Conservation (phyloP, 345 rosid genomes). For the Eucalyptus shirleyi region DNA sequence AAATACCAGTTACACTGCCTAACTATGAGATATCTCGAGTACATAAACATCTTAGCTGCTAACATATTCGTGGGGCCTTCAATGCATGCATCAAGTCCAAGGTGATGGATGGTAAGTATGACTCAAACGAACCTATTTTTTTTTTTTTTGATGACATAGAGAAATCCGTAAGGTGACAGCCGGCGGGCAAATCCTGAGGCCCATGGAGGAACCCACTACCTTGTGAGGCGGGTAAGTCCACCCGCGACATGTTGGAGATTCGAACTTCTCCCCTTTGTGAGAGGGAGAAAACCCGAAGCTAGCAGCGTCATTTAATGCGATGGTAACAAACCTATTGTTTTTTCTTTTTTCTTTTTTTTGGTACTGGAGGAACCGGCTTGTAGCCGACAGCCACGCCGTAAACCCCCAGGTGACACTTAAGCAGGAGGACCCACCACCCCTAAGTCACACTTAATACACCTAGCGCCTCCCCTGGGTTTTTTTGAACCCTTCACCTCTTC, state of each 20-base stretch:
- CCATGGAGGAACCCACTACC: too few species aligned
- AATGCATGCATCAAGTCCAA: not conserved
- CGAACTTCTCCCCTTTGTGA: fast-evolving
- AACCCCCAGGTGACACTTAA: too few species aligned
- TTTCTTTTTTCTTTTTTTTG: not conserved
- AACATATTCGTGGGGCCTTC: not conserved
- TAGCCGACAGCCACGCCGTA: too few species aligned
- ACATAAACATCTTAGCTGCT: not conserved
- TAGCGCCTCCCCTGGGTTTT: too few species aligned
- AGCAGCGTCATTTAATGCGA: fast-evolving
- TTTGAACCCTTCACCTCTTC: too few species aligned
- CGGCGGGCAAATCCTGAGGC: fast-evolving
- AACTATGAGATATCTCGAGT: not conserved
- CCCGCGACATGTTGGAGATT: fast-evolving
- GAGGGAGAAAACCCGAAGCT: fast-evolving
- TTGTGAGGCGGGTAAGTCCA: too few species aligned
- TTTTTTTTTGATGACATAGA: too few species aligned
- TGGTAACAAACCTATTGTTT: not conserved
- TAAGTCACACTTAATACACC: too few species aligned
- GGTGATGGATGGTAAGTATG: not conserved
- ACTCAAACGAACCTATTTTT: not conserved
- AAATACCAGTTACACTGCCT: not conserved
- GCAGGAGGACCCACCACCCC: too few species aligned
- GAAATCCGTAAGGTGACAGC: fast-evolving
- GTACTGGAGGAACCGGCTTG: too few species aligned